Evolutionary conservation across 768 basidiomycete genomes (phyloP), one percentile per base, ranked within the genome.

Genomic region (Pleurotus tuoliensis): DNA sequence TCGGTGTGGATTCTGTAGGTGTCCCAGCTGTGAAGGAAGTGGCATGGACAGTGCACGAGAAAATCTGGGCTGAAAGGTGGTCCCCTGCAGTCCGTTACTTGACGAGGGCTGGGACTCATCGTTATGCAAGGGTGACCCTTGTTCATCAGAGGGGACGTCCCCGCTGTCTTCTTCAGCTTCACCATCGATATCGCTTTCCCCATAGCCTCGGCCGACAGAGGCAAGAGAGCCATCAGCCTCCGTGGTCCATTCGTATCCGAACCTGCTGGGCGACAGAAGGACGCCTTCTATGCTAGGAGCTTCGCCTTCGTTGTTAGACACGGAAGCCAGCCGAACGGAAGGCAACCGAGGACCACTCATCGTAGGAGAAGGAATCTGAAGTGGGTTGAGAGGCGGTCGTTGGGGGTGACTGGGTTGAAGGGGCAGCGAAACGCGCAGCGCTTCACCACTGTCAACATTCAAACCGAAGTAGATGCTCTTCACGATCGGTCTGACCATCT

Each of bases 11-110:
- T 93, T 86, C 62, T 79, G 81, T 24, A 94, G 76, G 59, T 85
- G 82, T 43, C 81, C 81, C n/a, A 94, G 81, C 67, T 92, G 88
- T 12, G 84, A 82, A 11, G 90, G 83, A n/a, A 87, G 71, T 16
- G 93, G 93, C 73, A 86, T 82, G 15, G 92, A 91, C 62, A 88
- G 84, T 2, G 88, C 85, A 54, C 93, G 82, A 48, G 84, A 83
- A 56, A 92, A 81, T 77, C 78, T 22, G 39, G 55, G 58, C 24
- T 43, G 55, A 39, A 34, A 53, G 22, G 38, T 53, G 16, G n/a
- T 50, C 27, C 6, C 47, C n/a, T 24, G 18, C 34, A 30, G 38
- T 34, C 30, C 34, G 25, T 22, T 30, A 5, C 18, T 27, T 39
- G 47, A 38, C 41, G n/a, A 22, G 41, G 20, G 41, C 7, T 20